These are phyloP conservation scores for Penicillium antarcticum DNA, from an alignment of 495 filamentous ascomycete genomes.

Conservation along the genomic window DNA sequence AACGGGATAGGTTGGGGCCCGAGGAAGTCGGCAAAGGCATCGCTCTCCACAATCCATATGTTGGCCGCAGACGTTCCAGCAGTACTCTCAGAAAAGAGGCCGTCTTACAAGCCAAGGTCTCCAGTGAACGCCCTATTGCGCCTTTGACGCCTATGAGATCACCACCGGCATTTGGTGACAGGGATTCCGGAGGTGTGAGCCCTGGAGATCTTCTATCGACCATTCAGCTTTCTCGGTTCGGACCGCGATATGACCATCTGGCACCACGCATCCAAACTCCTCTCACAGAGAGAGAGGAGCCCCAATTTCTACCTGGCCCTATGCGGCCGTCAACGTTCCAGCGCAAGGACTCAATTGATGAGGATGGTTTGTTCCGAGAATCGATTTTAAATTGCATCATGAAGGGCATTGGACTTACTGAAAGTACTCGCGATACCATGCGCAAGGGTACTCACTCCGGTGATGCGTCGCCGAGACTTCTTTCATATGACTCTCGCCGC, in stretches of 20 bases:
- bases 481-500: constrained; percentile 79
- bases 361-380: constrained; percentile 82
- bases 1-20: constrained; percentile 76
- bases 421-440: constrained; percentile 55
- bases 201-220: constrained; percentile 81
- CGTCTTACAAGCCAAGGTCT: constrained; percentile 61
- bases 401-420: constrained; percentile 82
- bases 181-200: constrained; percentile 46
- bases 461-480: constrained; percentile 78
- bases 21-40: constrained; percentile 93
- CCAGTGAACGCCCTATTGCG: constrained; percentile 20
- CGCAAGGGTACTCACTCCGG: constrained; percentile 63
- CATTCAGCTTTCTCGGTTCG: constrained; percentile 67
- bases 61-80: constrained; percentile 66
- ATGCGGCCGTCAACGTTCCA: constrained; percentile 49
- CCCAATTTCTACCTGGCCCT: constrained; percentile 49
- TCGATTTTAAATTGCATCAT: constrained; percentile 94
- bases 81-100: constrained; percentile 78
- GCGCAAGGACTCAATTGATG: constrained; percentile 73
- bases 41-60: constrained; percentile 82
- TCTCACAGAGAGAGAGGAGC: constrained; percentile 54
- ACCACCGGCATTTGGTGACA: constrained; percentile 8
- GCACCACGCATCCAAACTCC: constrained; percentile 47
- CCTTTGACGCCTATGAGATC: constrained; percentile 16
- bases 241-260: constrained; percentile 33